Conservation (phyloP, 768 basidiomycete genomes). For the Mycena kentingensis region DNA sequence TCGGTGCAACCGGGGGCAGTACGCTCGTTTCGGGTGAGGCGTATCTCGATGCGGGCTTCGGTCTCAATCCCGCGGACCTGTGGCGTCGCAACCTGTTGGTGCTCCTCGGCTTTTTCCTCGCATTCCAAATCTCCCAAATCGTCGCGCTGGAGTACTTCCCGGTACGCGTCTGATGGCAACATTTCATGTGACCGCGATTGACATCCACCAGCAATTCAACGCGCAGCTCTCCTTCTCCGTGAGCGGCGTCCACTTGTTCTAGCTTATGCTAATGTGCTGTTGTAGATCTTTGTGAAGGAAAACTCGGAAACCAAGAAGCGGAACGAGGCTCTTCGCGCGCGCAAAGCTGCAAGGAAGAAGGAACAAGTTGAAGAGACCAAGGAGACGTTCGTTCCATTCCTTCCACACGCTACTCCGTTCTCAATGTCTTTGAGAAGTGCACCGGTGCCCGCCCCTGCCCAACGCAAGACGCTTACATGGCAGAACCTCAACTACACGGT, state of each 20-base stretch:
- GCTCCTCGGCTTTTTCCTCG: conserved; percentile 65
- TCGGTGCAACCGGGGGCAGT: conserved; percentile 62
- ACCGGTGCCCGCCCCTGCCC: conserved; percentile 24
- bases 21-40: conserved; percentile 53
- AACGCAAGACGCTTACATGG: conserved; percentile 77
- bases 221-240: conserved; percentile 48
- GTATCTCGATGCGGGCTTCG: conserved; percentile 64
- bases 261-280: no score
- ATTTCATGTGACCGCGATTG: no score
- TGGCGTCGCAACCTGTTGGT: conserved; percentile 75
- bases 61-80: conserved; percentile 49
- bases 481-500: conserved; percentile 76
- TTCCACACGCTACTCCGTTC: background rate
- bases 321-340: conserved; percentile 54
- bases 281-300: conserved; percentile 66
- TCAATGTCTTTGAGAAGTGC: no score
- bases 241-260: no score
- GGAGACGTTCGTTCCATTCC: conserved; percentile 10
- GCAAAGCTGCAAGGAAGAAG: conserved; percentile 45
- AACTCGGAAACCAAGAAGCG: conserved; percentile 52
- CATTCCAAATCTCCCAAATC: conserved; percentile 71
- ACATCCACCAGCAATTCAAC: conserved; percentile 49
- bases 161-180: no score
- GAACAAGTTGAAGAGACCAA: conserved; percentile 16
- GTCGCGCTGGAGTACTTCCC: conserved; percentile 66